Base-by-base conservation (phyloP, 768 basidiomycete genomes). In the Agaricus subrufescens region DNA sequence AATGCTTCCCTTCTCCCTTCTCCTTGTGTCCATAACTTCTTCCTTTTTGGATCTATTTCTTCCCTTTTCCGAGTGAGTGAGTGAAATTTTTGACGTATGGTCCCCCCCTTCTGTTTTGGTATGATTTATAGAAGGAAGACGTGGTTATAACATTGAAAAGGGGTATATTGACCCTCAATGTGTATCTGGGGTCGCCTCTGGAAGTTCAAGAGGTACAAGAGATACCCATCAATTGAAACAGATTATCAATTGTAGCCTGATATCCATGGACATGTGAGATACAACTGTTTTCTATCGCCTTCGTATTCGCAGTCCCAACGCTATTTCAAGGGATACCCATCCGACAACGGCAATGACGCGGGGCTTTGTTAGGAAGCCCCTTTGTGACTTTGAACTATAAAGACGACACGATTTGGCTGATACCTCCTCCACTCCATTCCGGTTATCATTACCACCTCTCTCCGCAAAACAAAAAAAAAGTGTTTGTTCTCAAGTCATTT, bases 191-290 rank as follows among this genome's bases (percentile, higher is more conserved):
- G 26, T 44, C 50, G n/a, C 61, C 61, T 25, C 50, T 42, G 31
- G 57, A 62, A 31, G 57, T n/a, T 11, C 55, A 62, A 51, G 61
- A 62, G 26, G 40, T 48, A 25, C 56, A 60, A 54, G 57, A 59
- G 23, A 55, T 62, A 15, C 14, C 56, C 7, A 42, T 62, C 25
- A 40, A 40, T 27, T 62, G 46, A 58, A 12, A 15, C 11, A 11
- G 34, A 34, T 34, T 7, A 34, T 19, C 19, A 19, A 19, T 19
- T 19, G 19, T 1, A 19, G 19, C 19, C 19, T 19, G 19, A 19
- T 19, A 19, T 19, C 34, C 11, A 34, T 34, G 11, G 34, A 34
- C 34, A 34, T 11, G 34, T 34, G 12, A 37, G 37, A 6, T 50
- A 46, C 45, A 37, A 54, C 26, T 37, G 14, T 37, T 46, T 49